phyloP scores from a whole-genome alignment of 352 stramenopile species.

The Phytophthora sansomeana region DNA sequence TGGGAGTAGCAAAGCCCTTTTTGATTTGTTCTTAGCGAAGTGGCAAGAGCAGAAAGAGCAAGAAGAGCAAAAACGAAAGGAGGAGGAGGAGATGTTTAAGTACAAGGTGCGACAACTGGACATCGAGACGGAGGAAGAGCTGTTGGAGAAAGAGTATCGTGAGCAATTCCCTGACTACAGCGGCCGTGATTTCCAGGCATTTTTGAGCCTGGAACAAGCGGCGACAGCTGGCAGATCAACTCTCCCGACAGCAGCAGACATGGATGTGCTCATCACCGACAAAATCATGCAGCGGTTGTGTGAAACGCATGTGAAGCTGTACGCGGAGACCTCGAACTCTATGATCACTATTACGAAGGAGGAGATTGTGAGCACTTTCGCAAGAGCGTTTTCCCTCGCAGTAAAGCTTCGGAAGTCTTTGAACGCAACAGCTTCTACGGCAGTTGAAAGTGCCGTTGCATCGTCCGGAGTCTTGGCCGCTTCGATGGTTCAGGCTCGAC shows the following conservation, averaged over 20 bases:
- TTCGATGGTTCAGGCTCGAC: conserved; percentile 73
- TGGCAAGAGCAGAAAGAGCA: conserved; percentile 87
- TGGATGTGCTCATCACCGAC: conserved; percentile 76
- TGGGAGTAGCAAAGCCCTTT: conserved; percentile 73
- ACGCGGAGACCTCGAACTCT: conserved; percentile 61
- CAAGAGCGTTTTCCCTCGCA: conserved; percentile 71
- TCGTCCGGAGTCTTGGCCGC: conserved; percentile 68
- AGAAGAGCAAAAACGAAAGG: conserved; percentile 74
- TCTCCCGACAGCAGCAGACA: conserved; percentile 29
- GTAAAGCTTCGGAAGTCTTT: conserved; percentile 74
- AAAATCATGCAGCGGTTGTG: conserved; percentile 77
- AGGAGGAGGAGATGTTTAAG: conserved; percentile 85
- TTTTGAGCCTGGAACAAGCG: conserved; percentile 56
- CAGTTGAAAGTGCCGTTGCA: conserved; percentile 60
- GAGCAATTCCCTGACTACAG: conserved; percentile 96
- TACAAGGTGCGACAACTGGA: conserved; percentile 88
- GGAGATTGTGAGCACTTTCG: conserved; percentile 72
- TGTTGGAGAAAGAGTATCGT: conserved; percentile 89
- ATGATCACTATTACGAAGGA: conserved; percentile 47
- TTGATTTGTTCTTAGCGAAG: conserved; percentile 85
- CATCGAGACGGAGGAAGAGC: conserved; percentile 83
- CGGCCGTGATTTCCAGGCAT: conserved; percentile 69
- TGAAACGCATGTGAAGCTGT: conserved; percentile 74
- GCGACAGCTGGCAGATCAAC: conserved; percentile 12
- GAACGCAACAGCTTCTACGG: conserved; percentile 55